These are phyloP conservation scores for Licmophora abbreviata DNA, from an alignment of 108 stramenopile genomes.

Conservation along the genomic window DNA sequence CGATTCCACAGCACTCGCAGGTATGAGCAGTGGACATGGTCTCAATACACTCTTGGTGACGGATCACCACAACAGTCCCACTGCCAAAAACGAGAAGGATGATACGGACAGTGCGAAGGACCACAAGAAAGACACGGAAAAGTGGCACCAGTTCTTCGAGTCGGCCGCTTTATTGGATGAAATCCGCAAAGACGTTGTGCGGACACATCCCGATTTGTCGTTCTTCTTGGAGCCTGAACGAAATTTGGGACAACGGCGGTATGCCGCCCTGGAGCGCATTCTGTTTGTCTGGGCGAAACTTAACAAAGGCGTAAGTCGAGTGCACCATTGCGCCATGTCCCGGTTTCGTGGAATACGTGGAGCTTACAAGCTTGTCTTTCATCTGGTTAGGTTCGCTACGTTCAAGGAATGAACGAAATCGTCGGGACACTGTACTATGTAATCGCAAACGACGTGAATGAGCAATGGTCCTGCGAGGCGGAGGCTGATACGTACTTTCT, in stretches of 20 bases:
- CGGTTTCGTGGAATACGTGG: neutral
- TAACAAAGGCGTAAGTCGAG: slow-evolving; percentile 79
- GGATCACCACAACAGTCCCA: neutral
- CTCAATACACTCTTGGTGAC: slow-evolving; percentile 12
- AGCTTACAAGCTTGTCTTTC: slow-evolving; percentile 6
- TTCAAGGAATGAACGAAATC: slow-evolving; percentile 99
- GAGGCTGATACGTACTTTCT: slow-evolving; percentile 92
- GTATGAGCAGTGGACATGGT: slow-evolving; percentile 4
- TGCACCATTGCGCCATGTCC: neutral
- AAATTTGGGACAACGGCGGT: slow-evolving; percentile 59
- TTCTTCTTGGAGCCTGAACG: slow-evolving; percentile 78
- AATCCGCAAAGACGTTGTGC: slow-evolving; percentile 85
- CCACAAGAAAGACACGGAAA: too few species aligned
- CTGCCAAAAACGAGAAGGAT: neutral
- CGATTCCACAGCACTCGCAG: slow-evolving; percentile 4
- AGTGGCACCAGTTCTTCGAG: slow-evolving; percentile 19
- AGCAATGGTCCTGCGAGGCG: slow-evolving; percentile 68
- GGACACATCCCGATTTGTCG: slow-evolving; percentile 76
- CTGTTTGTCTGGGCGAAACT: slow-evolving; percentile 92
- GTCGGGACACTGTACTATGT: slow-evolving; percentile 90
- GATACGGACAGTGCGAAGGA: neutral
- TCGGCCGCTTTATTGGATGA: slow-evolving; percentile 65
- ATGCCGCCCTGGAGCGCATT: slow-evolving; percentile 85
- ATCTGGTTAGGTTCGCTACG: slow-evolving; percentile 62
- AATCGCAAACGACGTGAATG: slow-evolving; percentile 71